Evolutionary conservation across 306 rosid genomes (phyloP), one percentile per base, ranked within the genome.

Genomic region (Echinosophora koreensis): DNA sequence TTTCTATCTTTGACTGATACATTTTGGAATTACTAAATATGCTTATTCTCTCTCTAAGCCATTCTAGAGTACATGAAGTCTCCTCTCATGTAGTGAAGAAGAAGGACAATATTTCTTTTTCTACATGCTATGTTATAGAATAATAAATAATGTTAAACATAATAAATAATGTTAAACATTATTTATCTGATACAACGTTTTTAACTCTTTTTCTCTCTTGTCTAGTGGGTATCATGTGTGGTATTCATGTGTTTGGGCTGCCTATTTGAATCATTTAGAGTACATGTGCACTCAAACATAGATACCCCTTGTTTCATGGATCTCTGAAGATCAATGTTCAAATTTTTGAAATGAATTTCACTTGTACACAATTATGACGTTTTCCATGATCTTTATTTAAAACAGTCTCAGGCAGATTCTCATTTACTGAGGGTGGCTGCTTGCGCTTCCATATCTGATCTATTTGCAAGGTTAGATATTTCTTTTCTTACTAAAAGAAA

Each of bases 361-460:
- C 54, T 58, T 62, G 28, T 74, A 66, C 32, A 0, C 47, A 42
- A 34, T 11, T 46, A 14, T 84, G 71, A 80, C 8, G 3, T 57
- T 44, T 77, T 44, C 44, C 52, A 9, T 80, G 37, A 79, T 86
- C 52, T 88, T 56, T 78, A 47, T 71, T 56, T 52, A 44, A 71
- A 78, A 80, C 90, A 93, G 97, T 74, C 84, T 9, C 68, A 85
- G 0, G 42, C 66, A 82, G 84, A 85, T 78, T 92, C 91, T 71
- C 83, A 82, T 73, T 63, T 88, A 84, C 79, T 95, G 84, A 92
- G 66, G 90, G 87, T 89, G 70, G 93, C 93, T 67, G 80, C 95
- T 14, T 89, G 93, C 63, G 88, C 93, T 80, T 84, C 98, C 3
- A 69, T 92, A 44, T 86, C 93, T 57, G 98, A 89, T 89, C 74